Conservation (phyloP, 2,329 filamentous ascomycete species). For the Apiospora kogelbergensis region DNA sequence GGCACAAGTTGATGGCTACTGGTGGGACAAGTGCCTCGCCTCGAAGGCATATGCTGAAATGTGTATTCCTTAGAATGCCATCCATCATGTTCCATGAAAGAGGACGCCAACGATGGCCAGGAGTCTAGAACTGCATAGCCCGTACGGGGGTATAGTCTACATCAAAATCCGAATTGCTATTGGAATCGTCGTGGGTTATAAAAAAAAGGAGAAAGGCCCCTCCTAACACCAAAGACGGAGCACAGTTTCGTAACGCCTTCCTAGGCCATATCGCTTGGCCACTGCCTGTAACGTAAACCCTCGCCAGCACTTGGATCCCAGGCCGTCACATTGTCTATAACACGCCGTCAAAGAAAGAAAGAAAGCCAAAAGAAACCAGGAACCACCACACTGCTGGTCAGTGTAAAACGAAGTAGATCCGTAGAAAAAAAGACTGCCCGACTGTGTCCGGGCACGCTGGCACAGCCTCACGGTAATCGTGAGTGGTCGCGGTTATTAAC, state of each 20-base stretch:
- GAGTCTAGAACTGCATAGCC: conserved; percentile 3
- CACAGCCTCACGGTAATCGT: not conserved
- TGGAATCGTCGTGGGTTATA: not conserved
- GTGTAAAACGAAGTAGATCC: not conserved
- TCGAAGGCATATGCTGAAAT: not conserved
- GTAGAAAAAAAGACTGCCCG: not conserved
- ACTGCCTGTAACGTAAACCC: conserved; percentile 24
- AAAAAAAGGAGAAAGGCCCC: not conserved
- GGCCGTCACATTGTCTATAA: conserved; percentile 33
- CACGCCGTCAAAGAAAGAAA: conserved; percentile 8
- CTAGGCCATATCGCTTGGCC: conserved; percentile 17
- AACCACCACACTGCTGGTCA: not conserved
- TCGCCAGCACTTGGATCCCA: conserved; percentile 37
- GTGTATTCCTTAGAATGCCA: not conserved
- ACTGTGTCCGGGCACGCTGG: too few relatives aligned
- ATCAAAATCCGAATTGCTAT: not conserved
- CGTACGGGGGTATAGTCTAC: not conserved
- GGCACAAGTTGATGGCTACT: not conserved
- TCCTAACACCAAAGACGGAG: not conserved
- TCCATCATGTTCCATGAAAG: not conserved
- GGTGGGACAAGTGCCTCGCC: not conserved
- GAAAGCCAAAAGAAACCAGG: not conserved
- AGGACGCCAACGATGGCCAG: not conserved
- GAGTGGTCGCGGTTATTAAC: not conserved
- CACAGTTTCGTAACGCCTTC: conserved; percentile 23